Conservation (phyloP, 225 moss, liverwort and hornwort genomes). For the Thuidium tamariscinum region DNA sequence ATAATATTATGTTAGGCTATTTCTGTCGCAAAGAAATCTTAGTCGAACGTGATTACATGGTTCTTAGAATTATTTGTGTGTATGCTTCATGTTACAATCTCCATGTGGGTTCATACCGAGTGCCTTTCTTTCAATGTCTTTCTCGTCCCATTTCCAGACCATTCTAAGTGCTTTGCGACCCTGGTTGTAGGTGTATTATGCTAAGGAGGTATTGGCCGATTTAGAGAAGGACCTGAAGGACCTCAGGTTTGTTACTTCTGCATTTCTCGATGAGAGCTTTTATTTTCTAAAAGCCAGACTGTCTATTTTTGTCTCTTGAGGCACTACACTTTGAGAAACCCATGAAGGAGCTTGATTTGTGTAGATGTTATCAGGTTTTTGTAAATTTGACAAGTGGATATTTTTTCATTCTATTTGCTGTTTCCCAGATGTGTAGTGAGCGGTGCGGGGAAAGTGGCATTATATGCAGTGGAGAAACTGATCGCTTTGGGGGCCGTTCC, state of each 20-base stretch:
- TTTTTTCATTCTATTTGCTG: background rate
- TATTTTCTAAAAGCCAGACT: background rate
- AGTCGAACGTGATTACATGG: background rate
- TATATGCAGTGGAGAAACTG: constrained; percentile 91
- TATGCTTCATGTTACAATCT: background rate
- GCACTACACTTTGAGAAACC: background rate
- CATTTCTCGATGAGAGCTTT: background rate
- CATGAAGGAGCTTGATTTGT: background rate
- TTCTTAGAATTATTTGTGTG: background rate
- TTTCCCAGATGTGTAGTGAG: constrained; percentile 78
- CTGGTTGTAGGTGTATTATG: constrained; percentile 78
- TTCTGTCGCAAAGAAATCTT: background rate
- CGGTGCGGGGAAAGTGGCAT: constrained; percentile 95
- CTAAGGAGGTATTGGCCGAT: constrained; percentile 88
- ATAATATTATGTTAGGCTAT: background rate
- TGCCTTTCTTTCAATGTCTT: background rate
- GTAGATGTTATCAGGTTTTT: background rate
- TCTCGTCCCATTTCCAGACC: background rate
- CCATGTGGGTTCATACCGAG: background rate
- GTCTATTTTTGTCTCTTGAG: background rate
- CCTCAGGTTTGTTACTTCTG: constrained; percentile 56
- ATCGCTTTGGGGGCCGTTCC: constrained; percentile 83
- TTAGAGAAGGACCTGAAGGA: constrained; percentile 92
- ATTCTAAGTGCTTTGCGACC: background rate
- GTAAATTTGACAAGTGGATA: background rate